Evolutionary conservation across 2,329 filamentous ascomycete genomes (phyloP).

Genomic region (Colletotrichum eleusines): DNA sequence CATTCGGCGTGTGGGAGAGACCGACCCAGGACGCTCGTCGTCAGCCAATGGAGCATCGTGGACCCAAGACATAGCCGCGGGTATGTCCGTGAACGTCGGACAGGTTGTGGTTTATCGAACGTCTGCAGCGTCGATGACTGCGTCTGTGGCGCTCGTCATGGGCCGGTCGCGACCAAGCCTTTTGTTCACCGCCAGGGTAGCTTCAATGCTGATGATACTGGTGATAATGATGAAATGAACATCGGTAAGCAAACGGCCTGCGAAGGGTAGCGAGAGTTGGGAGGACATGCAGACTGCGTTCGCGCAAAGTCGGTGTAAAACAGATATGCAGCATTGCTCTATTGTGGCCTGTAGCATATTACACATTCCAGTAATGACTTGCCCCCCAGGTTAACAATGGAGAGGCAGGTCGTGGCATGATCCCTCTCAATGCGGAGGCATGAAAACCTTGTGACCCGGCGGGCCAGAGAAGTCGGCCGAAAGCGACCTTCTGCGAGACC

Average conservation of each 20-base stretch:
- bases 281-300: not conserved
- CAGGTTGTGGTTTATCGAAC: not conserved
- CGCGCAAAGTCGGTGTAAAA: not conserved
- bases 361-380: slow-evolving; percentile 13
- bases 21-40: slow-evolving; percentile 16
- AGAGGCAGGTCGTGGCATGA: no score
- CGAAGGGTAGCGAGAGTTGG: slow-evolving; percentile 3
- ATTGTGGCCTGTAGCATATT: slow-evolving; percentile 3
- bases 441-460: not conserved
- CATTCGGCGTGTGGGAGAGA: not conserved
- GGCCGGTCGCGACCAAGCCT: slow-evolving; percentile 22
- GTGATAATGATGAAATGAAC: not conserved
- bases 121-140: slow-evolving; percentile 8
- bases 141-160: slow-evolving; percentile 29
- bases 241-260: not conserved
- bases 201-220: not conserved
- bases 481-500: slow-evolving; percentile 18
- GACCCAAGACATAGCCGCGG: slow-evolving; percentile 6
- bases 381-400: no score
- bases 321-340: slow-evolving; percentile 4
- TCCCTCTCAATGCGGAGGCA: slow-evolving; percentile 16
- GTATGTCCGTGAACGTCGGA: slow-evolving; percentile 29
- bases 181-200: not conserved
- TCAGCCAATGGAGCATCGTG: slow-evolving; percentile 15
- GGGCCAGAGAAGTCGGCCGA: slow-evolving; percentile 8